Percentiles rank a stretch among this genome's conserved stretches.
Evolutionary conservation across 2,329 filamentous ascomycete genomes (phyloP).

Genomic region (Claviceps sp.): DNA sequence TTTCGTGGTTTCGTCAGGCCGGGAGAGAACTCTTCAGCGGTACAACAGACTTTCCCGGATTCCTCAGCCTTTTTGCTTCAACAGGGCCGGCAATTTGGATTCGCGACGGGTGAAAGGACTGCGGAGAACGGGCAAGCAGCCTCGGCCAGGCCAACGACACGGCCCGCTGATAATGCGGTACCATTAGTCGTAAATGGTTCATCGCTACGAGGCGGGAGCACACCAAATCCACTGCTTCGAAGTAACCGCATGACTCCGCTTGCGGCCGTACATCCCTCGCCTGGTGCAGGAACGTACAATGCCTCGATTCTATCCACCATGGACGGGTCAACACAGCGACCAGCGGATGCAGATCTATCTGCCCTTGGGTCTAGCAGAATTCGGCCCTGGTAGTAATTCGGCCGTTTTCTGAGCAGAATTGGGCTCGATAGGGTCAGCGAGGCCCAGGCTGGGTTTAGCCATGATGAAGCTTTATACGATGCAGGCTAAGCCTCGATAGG

Average conservation of each 20-base stretch:
- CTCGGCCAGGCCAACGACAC: not conserved
- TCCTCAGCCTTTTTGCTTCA: not conserved
- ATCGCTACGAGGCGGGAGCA: constrained; percentile 1
- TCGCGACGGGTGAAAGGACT: not conserved
- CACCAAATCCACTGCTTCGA: constrained; percentile 1
- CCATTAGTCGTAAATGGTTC: constrained; percentile 3
- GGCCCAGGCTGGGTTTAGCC: too few species aligned
- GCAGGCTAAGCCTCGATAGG: too few species aligned
- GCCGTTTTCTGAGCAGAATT: not conserved
- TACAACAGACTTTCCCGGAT: not conserved
- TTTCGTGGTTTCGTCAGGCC: not conserved
- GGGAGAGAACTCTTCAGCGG: not conserved
- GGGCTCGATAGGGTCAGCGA: not conserved
- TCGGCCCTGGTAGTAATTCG: constrained; percentile 4
- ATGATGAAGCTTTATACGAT: too few species aligned
- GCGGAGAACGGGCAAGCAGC: not conserved
- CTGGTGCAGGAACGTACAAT: not conserved
- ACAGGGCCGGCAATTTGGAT: not conserved
- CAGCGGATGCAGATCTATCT: not conserved
- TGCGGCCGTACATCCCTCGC: not conserved
- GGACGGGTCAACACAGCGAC: not conserved
- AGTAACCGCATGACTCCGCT: not conserved
- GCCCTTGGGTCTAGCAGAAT: constrained; percentile 1
- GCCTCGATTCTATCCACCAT: not conserved
- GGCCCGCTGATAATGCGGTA: not conserved